Conservation (phyloP, 2,329 filamentous ascomycete species). For the Ilyonectria mors-panacis region DNA sequence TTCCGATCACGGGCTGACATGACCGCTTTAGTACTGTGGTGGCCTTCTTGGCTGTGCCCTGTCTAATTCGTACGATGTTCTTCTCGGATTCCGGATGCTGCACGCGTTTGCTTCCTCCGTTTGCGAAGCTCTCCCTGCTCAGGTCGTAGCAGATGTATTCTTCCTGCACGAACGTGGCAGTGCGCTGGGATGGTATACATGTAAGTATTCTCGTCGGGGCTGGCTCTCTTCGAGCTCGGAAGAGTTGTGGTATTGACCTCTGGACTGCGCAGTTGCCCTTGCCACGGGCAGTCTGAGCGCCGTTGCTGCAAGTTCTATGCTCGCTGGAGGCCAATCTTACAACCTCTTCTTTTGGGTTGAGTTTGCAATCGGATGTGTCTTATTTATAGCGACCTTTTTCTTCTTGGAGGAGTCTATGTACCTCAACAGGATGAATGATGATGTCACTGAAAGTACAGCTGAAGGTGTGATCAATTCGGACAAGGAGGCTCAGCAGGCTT, state of each 20-base stretch:
- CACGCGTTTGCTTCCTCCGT: conserved; percentile 12
- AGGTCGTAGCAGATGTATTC: conserved; percentile 4
- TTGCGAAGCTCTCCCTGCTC: conserved; percentile 5
- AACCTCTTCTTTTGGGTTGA: conserved; percentile 9
- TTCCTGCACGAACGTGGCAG: conserved; percentile 8
- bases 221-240: too few relatives aligned
- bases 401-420: conserved; percentile 8
- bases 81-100: conserved; percentile 1
- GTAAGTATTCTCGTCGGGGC: not conserved
- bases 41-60: not conserved
- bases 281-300: not conserved
- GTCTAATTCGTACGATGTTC: not conserved
- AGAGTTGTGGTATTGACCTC: not conserved
- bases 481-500: not conserved
- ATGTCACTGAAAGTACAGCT: not conserved
- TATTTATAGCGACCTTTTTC: not conserved
- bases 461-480: not conserved
- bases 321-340: not conserved
- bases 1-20: not conserved
- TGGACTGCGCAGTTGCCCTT: not conserved
- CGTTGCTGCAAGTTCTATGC: conserved; percentile 1
- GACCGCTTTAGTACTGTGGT: not conserved
- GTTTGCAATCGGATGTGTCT: not conserved
- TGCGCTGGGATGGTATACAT: conserved; percentile 10
- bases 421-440: not conserved